Conservation (phyloP, 345 rosid species). For the Melastoma malabathricum region DNA sequence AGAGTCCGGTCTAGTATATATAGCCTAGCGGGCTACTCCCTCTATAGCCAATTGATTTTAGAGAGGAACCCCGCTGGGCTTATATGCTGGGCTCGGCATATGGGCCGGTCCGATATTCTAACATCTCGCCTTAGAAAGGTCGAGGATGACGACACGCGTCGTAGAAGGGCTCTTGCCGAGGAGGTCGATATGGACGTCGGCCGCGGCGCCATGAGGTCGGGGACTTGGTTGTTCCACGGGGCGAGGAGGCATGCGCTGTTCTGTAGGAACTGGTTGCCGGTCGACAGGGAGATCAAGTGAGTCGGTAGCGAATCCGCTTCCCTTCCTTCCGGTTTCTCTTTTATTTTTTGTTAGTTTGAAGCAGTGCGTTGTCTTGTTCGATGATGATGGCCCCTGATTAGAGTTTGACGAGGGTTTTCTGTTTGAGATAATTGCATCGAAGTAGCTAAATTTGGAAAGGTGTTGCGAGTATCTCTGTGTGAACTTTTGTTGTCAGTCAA, state of each 20-base stretch:
- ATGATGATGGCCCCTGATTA: too few species aligned
- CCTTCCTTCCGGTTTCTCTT: background rate
- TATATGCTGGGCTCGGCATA: too few species aligned
- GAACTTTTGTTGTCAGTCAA: too few species aligned
- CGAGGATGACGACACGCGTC: slow-evolving; percentile 84
- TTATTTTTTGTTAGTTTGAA: background rate
- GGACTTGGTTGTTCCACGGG: slow-evolving; percentile 51
- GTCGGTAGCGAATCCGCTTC: background rate
- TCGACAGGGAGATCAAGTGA: slow-evolving; percentile 50
- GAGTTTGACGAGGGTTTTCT: too few species aligned
- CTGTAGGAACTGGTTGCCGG: slow-evolving; percentile 79
- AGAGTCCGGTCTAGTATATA: too few species aligned
- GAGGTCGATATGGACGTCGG: slow-evolving; percentile 36
- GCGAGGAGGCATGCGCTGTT: slow-evolving; percentile 60
- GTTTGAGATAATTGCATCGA: too few species aligned
- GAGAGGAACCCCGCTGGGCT: too few species aligned
- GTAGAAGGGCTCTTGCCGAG: slow-evolving; percentile 77
- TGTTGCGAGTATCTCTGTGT: too few species aligned
- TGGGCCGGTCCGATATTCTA: too few species aligned
- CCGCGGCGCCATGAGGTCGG: slow-evolving; percentile 29
- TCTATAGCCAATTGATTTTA: too few species aligned
- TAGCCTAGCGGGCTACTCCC: too few species aligned
- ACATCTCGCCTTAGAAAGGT: slow-evolving; percentile 28
- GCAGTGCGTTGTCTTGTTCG: background rate
- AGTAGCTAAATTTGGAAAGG: too few species aligned